These are phyloP conservation scores for Paragyromitra xinjiangensis DNA, from an alignment of 495 filamentous ascomycete genomes.

Conservation along the genomic window DNA sequence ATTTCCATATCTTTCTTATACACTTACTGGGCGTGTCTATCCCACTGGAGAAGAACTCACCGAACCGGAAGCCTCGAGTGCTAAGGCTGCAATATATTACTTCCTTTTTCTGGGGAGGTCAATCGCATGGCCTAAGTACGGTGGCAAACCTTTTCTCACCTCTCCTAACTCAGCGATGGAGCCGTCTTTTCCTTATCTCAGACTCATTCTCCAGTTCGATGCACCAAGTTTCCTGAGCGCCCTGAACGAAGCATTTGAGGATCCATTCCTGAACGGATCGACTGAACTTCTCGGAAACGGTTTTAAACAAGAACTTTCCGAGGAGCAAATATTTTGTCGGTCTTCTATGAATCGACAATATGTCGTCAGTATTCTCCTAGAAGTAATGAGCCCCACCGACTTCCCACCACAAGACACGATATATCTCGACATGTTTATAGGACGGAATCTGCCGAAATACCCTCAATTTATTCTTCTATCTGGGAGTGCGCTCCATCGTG, in stretches of 20 bases:
- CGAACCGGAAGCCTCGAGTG: conserved; percentile 72
- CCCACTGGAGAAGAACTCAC: conserved; percentile 80
- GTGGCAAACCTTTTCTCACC: conserved; percentile 65
- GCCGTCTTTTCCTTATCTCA: conserved; percentile 81
- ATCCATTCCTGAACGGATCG: conserved; percentile 81
- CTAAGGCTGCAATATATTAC: conserved; percentile 88
- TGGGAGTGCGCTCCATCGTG: conserved; percentile 80
- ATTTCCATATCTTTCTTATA: conserved; percentile 93
- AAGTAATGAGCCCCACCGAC: conserved; percentile 78
- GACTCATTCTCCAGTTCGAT: conserved; percentile 85
- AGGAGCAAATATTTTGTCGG: conserved; percentile 71
- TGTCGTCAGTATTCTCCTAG: conserved; percentile 84
- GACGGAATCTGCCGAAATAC: conserved; percentile 94
- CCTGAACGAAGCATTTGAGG: conserved; percentile 96
- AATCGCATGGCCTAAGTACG: conserved; percentile 70
- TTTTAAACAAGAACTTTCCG: conserved; percentile 63
- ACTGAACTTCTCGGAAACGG: conserved; percentile 66
- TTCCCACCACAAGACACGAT: conserved; percentile 85
- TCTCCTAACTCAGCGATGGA: conserved; percentile 63
- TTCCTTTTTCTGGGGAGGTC: conserved; percentile 87
- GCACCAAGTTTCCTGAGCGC: conserved; percentile 92
- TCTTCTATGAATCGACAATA: conserved; percentile 90
- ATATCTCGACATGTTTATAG: conserved; percentile 97
- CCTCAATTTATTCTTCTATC: conserved; percentile 92
- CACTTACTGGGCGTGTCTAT: conserved; percentile 89